Evolutionary conservation across 768 basidiomycete genomes (phyloP).

Genomic region (Antrodiella citrinella): DNA sequence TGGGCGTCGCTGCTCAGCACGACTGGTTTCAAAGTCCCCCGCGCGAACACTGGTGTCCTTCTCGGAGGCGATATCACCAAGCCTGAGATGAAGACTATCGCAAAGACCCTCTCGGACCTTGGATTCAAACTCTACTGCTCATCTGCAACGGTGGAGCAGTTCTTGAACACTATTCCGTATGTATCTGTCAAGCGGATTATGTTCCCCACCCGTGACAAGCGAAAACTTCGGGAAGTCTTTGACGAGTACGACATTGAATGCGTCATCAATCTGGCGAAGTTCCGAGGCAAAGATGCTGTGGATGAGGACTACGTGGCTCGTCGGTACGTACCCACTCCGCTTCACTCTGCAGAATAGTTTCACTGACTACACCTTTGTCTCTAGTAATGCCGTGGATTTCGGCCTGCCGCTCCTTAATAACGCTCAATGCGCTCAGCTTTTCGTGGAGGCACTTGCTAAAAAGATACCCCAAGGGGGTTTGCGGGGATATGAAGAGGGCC

Average conservation of each 20-base stretch:
- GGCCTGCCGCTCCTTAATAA: conserved; percentile 90
- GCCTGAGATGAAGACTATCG: conserved; percentile 81
- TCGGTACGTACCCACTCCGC: conserved; percentile 38
- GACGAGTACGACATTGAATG: conserved; percentile 91
- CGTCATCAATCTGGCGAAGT: conserved; percentile 86
- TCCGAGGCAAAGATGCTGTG: conserved; percentile 62
- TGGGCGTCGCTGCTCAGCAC: conserved; percentile 93
- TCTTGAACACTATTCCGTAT: conserved; percentile 71
- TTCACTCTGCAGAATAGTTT: conserved; percentile 9
- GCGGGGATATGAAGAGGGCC: conserved; percentile 75
- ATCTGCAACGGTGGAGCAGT: conserved; percentile 68
- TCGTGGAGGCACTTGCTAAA: conserved; percentile 80
- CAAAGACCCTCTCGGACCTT: conserved; percentile 70
- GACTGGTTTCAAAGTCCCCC: conserved; percentile 91
- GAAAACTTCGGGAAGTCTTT: conserved; percentile 88
- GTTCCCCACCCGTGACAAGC: conserved; percentile 96
- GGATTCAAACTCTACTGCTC: conserved; percentile 97
- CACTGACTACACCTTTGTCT: background rate
- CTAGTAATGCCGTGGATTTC: conserved; percentile 91
- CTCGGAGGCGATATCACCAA: conserved; percentile 85
- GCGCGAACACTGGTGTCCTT: conserved; percentile 77
- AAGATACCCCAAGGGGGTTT: conserved; percentile 80
- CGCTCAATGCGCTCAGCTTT: conserved; percentile 79
- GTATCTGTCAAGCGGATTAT: conserved; percentile 82
- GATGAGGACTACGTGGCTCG: conserved; percentile 98